A percentile compares a stretch with the other conserved stretches of the same genome.
These are phyloP conservation scores for Tillandsia fasciculata DNA, from an alignment of 176 grass and related monocot genomes.

Conservation along the genomic window DNA sequence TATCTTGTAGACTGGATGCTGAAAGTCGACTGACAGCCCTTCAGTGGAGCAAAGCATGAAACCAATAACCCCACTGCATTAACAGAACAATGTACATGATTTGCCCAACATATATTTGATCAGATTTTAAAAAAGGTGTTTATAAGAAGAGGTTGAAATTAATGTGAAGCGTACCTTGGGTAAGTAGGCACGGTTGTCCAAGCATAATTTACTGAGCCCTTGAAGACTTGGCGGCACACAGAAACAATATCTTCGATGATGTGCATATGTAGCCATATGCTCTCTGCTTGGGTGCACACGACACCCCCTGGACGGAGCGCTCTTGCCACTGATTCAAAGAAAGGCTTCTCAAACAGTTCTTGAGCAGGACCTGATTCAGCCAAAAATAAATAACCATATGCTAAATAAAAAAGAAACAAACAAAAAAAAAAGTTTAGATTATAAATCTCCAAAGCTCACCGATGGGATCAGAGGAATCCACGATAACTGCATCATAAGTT, in stretches of 20 bases:
- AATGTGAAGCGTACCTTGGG: constrained; percentile 45
- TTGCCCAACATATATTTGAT: not conserved
- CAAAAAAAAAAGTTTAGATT: not conserved
- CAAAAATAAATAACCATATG: constrained; percentile 6
- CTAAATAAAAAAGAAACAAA: constrained; percentile 4
- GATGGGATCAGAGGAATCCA: constrained; percentile 91
- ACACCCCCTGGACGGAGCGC: constrained; percentile 78
- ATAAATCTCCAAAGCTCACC: constrained; percentile 30
- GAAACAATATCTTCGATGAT: constrained; percentile 81
- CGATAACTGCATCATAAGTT: constrained; percentile 86
- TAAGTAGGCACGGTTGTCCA: constrained; percentile 99
- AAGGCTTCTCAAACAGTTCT: constrained; percentile 97
- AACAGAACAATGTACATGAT: not conserved
- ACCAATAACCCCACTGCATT: constrained; percentile 76
- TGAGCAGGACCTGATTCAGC: constrained; percentile 59
- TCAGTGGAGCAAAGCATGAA: constrained; percentile 97
- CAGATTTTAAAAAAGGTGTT: not conserved
- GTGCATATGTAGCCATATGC: constrained; percentile 99
- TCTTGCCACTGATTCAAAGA: constrained; percentile 69
- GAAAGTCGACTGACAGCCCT: constrained; percentile 65
- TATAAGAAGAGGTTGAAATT: not conserved
- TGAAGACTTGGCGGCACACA: constrained; percentile 71
- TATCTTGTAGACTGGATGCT: constrained; percentile 57
- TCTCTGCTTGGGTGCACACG: constrained; percentile 93
- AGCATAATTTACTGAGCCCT: constrained; percentile 89